Conservation (phyloP, 768 basidiomycete species). For the Podaxis sp. region DNA sequence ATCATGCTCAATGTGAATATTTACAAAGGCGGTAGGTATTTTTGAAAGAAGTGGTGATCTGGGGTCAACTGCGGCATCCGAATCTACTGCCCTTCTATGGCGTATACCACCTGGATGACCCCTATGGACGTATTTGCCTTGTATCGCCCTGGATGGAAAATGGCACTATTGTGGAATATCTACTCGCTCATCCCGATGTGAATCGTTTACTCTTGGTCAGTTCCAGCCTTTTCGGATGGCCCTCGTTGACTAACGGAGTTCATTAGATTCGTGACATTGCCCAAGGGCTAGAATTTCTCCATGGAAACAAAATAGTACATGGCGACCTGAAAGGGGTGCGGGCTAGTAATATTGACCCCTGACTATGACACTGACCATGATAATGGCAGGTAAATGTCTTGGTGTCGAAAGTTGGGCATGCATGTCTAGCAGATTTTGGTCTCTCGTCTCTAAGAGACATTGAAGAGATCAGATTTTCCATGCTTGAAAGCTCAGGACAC, state of each 20-base stretch:
- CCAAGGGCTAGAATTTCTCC: conserved; percentile 3
- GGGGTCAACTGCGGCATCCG: conserved; percentile 14
- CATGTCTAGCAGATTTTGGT: conserved; percentile 14
- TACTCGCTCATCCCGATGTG: not conserved
- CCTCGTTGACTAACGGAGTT: not conserved
- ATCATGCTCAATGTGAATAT: not conserved
- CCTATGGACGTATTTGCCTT: conserved; percentile 9
- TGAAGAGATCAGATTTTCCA: conserved; percentile 11
- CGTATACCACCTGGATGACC: conserved; percentile 12
- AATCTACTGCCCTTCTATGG: conserved; percentile 18
- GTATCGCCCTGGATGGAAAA: conserved; percentile 20
- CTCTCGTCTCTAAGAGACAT: conserved; percentile 13
- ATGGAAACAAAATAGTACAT: conserved; percentile 7
- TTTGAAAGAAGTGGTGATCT: conserved; percentile 9
- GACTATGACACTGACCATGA: not conserved
- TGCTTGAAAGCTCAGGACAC: conserved; percentile 9
- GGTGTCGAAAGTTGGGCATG: not conserved
- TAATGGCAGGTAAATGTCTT: conserved; percentile 10
- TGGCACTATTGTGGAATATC: conserved; percentile 9
- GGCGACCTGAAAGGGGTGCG: conserved; percentile 15
- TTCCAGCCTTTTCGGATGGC: not conserved
- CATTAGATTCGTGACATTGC: conserved; percentile 1
- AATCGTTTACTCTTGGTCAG: conserved; percentile 6
- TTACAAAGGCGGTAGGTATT: not conserved
- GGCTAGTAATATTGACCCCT: not conserved